These are phyloP conservation scores for Exophiala alcalophila DNA, from an alignment of 2,329 filamentous ascomycete species.

Conservation along the genomic window DNA sequence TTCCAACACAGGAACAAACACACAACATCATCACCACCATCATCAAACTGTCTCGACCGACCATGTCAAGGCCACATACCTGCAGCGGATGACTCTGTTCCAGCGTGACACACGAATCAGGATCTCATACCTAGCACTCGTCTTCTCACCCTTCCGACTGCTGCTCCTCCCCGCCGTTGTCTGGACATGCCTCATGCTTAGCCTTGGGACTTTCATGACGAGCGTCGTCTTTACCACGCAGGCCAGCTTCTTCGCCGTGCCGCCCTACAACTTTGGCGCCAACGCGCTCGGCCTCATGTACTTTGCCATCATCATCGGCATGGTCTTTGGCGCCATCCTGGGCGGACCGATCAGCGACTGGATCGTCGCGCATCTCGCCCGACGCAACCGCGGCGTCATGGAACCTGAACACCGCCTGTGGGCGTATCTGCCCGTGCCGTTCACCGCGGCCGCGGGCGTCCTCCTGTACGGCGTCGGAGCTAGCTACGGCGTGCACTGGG, in stretches of 20 bases:
- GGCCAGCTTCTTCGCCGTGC: slow-evolving; percentile 5
- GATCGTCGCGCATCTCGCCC: background rate
- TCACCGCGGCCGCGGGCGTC: background rate
- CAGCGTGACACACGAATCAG: no score
- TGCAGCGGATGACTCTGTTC: no score
- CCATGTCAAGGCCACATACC: no score
- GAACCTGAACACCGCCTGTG: slow-evolving; percentile 1
- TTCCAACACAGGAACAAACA: no score
- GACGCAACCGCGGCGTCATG: background rate
- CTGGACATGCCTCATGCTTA: slow-evolving; percentile 4
- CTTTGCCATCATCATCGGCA: slow-evolving; percentile 1
- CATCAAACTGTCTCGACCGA: no score
- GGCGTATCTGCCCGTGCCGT: background rate
- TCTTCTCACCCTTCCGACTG: background rate
- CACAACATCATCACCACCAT: no score
- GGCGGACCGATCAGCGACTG: background rate
- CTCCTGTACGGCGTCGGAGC: slow-evolving; percentile 1
- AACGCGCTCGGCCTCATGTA: slow-evolving; percentile 1
- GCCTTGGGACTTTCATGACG: slow-evolving; percentile 2
- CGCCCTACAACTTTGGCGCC: slow-evolving; percentile 5
- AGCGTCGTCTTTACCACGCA: slow-evolving; percentile 5
- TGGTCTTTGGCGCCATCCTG: background rate
- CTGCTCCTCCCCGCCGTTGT: background rate
- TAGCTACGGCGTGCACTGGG: background rate
- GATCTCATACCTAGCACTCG: background rate